Percentiles rank a stretch among this genome's conserved stretches.
Evolutionary conservation across 495 filamentous ascomycete genomes (phyloP).

Genomic region (Penicillium paxilli): DNA sequence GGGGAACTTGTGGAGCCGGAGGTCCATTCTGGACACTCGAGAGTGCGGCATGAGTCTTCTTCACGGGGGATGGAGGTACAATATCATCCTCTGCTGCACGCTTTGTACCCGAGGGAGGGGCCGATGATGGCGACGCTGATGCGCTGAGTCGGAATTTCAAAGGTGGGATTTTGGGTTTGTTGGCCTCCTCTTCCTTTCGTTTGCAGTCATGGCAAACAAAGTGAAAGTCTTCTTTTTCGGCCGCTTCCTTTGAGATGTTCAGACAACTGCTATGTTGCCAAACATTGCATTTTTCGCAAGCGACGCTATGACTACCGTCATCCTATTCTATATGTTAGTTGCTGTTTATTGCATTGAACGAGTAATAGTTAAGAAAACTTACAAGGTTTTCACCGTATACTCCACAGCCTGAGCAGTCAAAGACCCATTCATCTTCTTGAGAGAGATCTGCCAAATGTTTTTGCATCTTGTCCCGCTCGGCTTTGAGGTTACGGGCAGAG

Average conservation of each 20-base stretch:
- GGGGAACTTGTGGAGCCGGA: slow-evolving; percentile 8
- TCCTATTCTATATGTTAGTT: slow-evolving; percentile 50
- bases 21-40: slow-evolving; percentile 19
- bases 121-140: slow-evolving; percentile 47
- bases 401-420: slow-evolving; percentile 88
- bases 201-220: slow-evolving; percentile 83
- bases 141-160: slow-evolving; percentile 63
- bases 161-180: slow-evolving; percentile 67
- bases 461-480: slow-evolving; percentile 73
- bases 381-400: slow-evolving; percentile 79
- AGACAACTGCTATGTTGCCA: slow-evolving; percentile 97
- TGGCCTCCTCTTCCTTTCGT: slow-evolving; percentile 62
- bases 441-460: slow-evolving; percentile 69
- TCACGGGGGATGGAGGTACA: slow-evolving; percentile 30
- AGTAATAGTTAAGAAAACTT: slow-evolving; percentile 30
- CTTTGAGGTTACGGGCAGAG: slow-evolving; percentile 76
- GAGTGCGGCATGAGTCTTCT: slow-evolving; percentile 27
- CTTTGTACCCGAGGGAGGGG: slow-evolving; percentile 21
- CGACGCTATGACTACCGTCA: slow-evolving; percentile 88
- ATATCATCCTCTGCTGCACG: slow-evolving; percentile 25
- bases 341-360: background rate
- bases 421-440: slow-evolving; percentile 86
- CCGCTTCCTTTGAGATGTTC: slow-evolving; percentile 71
- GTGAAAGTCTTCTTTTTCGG: slow-evolving; percentile 83
- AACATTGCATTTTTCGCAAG: slow-evolving; percentile 92